A percentile compares a stretch with the other conserved stretches of the same genome.
These are phyloP conservation scores for Neonectria neomacrospora DNA, from an alignment of 2,329 filamentous ascomycete species.

Conservation along the genomic window DNA sequence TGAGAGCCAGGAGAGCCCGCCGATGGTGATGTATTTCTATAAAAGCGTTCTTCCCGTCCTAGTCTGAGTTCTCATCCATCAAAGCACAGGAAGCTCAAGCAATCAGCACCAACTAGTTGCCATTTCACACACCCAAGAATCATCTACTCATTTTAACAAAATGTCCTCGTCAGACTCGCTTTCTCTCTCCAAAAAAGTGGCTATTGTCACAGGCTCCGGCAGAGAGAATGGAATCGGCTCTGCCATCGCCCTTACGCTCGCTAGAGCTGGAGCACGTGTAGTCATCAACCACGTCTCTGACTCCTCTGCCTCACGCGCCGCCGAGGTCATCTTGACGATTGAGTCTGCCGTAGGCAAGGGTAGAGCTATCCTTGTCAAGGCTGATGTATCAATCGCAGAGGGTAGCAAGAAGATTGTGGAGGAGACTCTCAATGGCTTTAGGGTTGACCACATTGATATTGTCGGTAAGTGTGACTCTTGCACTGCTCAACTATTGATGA, in stretches of 20 bases:
- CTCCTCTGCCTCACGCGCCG: constrained; percentile 43
- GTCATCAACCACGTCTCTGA: constrained; percentile 54
- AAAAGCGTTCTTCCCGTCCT: too few relatives aligned
- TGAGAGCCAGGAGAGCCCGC: too few relatives aligned
- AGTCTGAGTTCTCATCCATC: background rate
- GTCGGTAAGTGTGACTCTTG: constrained; percentile 13
- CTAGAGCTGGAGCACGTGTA: constrained; percentile 52
- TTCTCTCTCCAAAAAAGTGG: constrained; percentile 52
- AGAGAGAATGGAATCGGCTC: constrained; percentile 55
- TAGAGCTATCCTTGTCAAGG: constrained; percentile 44
- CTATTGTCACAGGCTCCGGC: constrained; percentile 56
- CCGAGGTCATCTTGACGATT: constrained; percentile 41
- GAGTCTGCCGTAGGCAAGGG: constrained; percentile 11
- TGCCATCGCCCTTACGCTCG: constrained; percentile 51
- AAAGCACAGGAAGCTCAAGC: background rate
- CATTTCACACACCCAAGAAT: background rate
- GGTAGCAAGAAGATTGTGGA: constrained; percentile 46
- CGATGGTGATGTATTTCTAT: too few relatives aligned
- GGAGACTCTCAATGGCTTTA: constrained; percentile 47
- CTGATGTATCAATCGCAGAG: constrained; percentile 44
- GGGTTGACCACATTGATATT: constrained; percentile 50
- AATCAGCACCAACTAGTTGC: background rate
- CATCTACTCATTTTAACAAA: background rate
- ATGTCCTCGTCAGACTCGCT: constrained; percentile 5
- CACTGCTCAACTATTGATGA: background rate